Percentiles rank a stretch among this genome's conserved stretches.
These are phyloP conservation scores for Lodderomyces orthopsilosis DNA, from an alignment of 1,139 yeast species.

Conservation along the genomic window DNA sequence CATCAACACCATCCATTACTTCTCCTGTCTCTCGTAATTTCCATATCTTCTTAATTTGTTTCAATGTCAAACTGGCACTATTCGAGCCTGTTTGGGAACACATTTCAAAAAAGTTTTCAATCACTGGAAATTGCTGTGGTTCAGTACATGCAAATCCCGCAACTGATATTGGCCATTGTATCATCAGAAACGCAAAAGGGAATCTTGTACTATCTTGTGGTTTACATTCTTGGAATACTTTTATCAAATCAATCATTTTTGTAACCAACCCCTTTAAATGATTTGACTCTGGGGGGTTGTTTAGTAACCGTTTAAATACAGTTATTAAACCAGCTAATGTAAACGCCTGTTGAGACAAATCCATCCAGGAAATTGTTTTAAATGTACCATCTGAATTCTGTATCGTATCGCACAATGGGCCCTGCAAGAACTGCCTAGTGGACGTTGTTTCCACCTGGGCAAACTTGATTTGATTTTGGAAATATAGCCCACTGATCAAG, in stretches of 20 bases:
- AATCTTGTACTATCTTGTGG: conserved; percentile 11
- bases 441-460: background rate
- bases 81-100: conserved; percentile 45
- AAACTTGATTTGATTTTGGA: conserved; percentile 14
- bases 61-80: conserved; percentile 41
- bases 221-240: conserved; percentile 19
- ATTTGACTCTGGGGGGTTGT: conserved; percentile 30
- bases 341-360: conserved; percentile 31
- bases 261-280: conserved; percentile 27
- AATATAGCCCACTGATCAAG: conserved; percentile 25
- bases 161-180: conserved; percentile 58
- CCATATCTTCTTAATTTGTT: conserved; percentile 43
- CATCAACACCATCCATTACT: conserved; percentile 22
- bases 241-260: conserved; percentile 22
- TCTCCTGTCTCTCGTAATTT: conserved; percentile 23
- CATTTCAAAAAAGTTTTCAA: conserved; percentile 39
- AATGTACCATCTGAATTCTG: conserved; percentile 7
- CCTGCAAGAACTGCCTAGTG: background rate
- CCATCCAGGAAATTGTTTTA: conserved; percentile 30
- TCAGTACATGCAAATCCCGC: conserved; percentile 53
- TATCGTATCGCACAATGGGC: conserved; percentile 12
- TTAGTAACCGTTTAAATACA: conserved; percentile 25
- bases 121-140: conserved; percentile 37
- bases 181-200: conserved; percentile 29
- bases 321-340: conserved; percentile 27